Evolutionary conservation across 257 asterid species (phyloP).

Genomic region (Perilla frutescens): DNA sequence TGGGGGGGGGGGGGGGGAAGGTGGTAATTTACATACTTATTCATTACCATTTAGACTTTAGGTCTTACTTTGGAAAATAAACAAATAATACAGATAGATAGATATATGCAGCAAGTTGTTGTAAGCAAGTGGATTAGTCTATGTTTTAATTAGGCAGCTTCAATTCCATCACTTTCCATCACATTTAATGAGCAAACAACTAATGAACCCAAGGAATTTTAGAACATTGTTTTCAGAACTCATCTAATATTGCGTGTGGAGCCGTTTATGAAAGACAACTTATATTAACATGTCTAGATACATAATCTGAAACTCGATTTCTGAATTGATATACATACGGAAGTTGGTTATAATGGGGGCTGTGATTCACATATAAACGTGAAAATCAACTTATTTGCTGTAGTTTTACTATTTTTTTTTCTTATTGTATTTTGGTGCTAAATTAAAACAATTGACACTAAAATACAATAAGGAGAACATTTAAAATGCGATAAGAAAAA

Average conservation of each 20-base stretch:
- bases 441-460: too few species aligned
- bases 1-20: background rate
- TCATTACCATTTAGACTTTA: slow-evolving; percentile 17
- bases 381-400: too few species aligned
- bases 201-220: background rate
- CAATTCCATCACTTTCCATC: background rate
- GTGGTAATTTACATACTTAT: background rate
- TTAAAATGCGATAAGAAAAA: too few species aligned
- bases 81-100: too few species aligned
- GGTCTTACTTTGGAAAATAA: background rate
- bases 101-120: slow-evolving; percentile 29
- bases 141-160: background rate
- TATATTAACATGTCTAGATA: too few species aligned
- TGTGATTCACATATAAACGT: too few species aligned
- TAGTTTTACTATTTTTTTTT: too few species aligned
- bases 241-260: background rate
- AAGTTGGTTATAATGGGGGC: too few species aligned
- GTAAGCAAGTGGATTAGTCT: slow-evolving; percentile 28
- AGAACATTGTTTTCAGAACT: slow-evolving; percentile 12
- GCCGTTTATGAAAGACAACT: background rate
- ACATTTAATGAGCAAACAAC: background rate
- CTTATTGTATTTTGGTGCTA: too few species aligned
- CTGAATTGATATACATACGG: too few species aligned
- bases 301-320: background rate
- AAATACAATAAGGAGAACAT: too few species aligned